Evolutionary conservation across 305 asterid genomes (phyloP).

Genomic region (Ilex paraguariensis): DNA sequence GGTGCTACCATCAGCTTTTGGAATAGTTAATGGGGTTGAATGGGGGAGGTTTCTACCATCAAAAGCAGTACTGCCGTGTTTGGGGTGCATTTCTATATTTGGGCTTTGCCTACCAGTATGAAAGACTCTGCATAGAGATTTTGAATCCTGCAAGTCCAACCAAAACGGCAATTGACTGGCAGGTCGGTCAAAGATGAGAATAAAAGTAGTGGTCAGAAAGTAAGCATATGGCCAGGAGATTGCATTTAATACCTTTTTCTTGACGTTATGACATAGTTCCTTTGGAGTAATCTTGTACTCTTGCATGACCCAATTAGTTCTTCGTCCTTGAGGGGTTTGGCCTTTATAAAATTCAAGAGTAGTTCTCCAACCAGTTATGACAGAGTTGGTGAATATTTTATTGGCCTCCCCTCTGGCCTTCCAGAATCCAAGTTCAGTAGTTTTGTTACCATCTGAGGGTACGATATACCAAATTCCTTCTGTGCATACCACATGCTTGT

Average conservation of each 20-base stretch:
- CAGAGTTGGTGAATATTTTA: conserved; percentile 37
- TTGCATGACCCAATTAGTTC: conserved; percentile 53
- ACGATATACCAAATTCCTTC: conserved; percentile 53
- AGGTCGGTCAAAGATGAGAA: conserved; percentile 18
- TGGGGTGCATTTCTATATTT: conserved; percentile 8
- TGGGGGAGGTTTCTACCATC: neutral
- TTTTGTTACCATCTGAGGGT: conserved; percentile 26
- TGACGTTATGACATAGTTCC: conserved; percentile 17
- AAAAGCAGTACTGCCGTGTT: neutral
- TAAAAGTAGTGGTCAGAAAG: neutral
- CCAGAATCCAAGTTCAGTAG: conserved; percentile 50
- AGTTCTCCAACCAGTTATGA: conserved; percentile 49
- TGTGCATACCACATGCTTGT: conserved; percentile 20
- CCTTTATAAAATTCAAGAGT: conserved; percentile 45
- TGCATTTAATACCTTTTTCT: conserved; percentile 37
- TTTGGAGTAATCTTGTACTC: conserved; percentile 44
- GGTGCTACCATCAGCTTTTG: conserved; percentile 5
- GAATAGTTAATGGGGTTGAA: conserved; percentile 16
- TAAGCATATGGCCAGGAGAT: neutral
- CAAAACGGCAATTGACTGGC: conserved; percentile 22
- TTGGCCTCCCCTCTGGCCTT: conserved; percentile 34
- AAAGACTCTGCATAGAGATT: conserved; percentile 50
- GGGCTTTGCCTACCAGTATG: conserved; percentile 13
- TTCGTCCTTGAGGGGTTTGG: conserved; percentile 25
- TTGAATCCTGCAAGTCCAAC: conserved; percentile 47